Conservation (phyloP, 2,329 filamentous ascomycete genomes). For the Sarocladiaceae sp. region DNA sequence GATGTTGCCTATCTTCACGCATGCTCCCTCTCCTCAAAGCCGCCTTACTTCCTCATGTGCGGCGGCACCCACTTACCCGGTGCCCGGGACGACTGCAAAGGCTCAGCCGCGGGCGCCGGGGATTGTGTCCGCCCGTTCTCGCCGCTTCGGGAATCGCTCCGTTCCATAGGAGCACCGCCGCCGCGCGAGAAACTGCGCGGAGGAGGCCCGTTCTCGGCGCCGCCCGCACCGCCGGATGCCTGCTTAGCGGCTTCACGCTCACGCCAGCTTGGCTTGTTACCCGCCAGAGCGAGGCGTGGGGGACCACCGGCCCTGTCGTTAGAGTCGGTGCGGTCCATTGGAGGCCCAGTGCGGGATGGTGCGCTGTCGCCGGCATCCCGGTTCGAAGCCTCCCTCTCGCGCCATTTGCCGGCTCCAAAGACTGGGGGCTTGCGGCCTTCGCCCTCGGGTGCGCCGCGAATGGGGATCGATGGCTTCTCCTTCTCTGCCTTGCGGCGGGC, state of each 20-base stretch:
- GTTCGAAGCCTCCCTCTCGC: slow-evolving; percentile 30
- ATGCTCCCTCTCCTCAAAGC: slow-evolving; percentile 9
- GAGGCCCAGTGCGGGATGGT: slow-evolving; percentile 20
- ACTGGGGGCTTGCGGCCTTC: slow-evolving; percentile 26
- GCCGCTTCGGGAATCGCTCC: slow-evolving; percentile 35
- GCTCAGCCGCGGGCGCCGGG: slow-evolving; percentile 38
- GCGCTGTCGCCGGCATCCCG: slow-evolving; percentile 23
- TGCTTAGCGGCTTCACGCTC: slow-evolving; percentile 58
- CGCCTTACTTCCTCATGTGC: slow-evolving; percentile 30
- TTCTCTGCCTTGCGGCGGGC: slow-evolving; percentile 65
- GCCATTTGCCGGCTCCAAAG: slow-evolving; percentile 35
- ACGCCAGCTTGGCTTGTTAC: slow-evolving; percentile 63
- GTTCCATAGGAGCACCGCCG: slow-evolving; percentile 36
- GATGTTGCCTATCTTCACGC: background rate
- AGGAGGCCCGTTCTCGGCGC: slow-evolving; percentile 34
- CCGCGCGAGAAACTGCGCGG: slow-evolving; percentile 30
- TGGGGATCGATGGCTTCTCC: slow-evolving; percentile 30
- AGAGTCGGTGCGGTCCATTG: slow-evolving; percentile 41
- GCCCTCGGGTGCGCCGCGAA: slow-evolving; percentile 19
- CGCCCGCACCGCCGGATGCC: slow-evolving; percentile 22
- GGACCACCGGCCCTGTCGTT: slow-evolving; percentile 43
- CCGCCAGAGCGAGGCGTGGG: slow-evolving; percentile 55
- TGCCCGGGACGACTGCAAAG: slow-evolving; percentile 45
- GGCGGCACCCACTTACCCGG: slow-evolving; percentile 56
- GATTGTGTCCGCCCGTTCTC: slow-evolving; percentile 35